Conservation (phyloP, 2,329 filamentous ascomycete genomes). For the Mycosphaerella sp. region DNA sequence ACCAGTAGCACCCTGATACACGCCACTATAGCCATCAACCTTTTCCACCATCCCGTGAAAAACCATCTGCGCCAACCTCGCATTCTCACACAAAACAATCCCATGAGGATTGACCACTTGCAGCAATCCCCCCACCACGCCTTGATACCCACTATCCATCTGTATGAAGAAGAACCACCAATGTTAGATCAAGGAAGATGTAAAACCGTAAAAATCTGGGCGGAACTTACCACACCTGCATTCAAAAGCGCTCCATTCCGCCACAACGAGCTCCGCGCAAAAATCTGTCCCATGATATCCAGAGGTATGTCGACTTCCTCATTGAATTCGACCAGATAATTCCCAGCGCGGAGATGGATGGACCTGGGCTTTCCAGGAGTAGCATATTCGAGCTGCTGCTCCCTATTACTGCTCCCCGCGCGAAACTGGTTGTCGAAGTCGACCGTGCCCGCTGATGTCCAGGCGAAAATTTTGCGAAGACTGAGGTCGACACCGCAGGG, state of each 20-base stretch:
- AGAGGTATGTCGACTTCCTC: constrained; percentile 38
- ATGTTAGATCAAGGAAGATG: not conserved
- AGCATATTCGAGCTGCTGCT: constrained; percentile 4
- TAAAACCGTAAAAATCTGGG: too few relatives aligned
- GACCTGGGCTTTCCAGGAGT: not conserved
- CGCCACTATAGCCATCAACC: constrained; percentile 36
- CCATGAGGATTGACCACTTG: constrained; percentile 30
- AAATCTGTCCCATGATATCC: constrained; percentile 38
- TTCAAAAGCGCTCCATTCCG: constrained; percentile 36
- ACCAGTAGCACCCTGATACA: constrained; percentile 37
- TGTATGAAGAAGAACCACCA: not conserved
- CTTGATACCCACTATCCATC: constrained; percentile 41
- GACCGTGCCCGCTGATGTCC: constrained; percentile 15
- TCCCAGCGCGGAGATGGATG: constrained; percentile 20
- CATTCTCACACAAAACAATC: constrained; percentile 32
- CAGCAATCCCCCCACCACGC: constrained; percentile 38
- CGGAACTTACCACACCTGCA: constrained; percentile 33
- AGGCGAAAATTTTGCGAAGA: constrained; percentile 11
- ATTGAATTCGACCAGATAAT: constrained; percentile 40
- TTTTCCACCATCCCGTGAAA: constrained; percentile 36
- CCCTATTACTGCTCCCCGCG: not conserved
- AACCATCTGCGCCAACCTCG: constrained; percentile 40
- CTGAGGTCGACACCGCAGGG: constrained; percentile 21
- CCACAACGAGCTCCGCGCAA: constrained; percentile 38
- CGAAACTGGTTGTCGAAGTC: constrained; percentile 17